Percentiles rank a stretch among this genome's conserved stretches.
Evolutionary conservation across 2,329 filamentous ascomycete genomes (phyloP).

Genomic region (Aspergillus arachidicola): DNA sequence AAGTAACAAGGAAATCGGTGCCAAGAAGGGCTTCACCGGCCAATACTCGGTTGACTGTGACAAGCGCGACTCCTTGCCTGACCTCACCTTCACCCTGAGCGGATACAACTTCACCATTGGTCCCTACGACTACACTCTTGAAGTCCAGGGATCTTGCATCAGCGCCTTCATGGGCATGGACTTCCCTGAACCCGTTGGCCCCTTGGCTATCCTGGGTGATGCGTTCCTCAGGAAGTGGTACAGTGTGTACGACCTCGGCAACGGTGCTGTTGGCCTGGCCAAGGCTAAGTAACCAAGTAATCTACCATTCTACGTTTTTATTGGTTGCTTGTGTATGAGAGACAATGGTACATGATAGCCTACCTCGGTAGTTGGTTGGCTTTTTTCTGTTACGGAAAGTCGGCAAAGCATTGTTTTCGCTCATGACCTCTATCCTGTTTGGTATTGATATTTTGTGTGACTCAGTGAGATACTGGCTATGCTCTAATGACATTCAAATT

Average conservation of each 20-base stretch:
- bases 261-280: constrained; percentile 84
- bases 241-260: constrained; percentile 94
- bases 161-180: constrained; percentile 98
- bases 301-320: neutral
- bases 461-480: neutral
- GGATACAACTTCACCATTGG: constrained; percentile 92
- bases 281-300: constrained; percentile 66
- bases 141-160: constrained; percentile 93
- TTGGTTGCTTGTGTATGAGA: neutral
- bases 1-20: constrained; percentile 90
- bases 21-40: constrained; percentile 96
- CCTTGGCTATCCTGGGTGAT: constrained; percentile 84
- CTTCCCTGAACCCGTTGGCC: constrained; percentile 80
- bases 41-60: constrained; percentile 93
- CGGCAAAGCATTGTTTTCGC: neutral
- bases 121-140: constrained; percentile 90
- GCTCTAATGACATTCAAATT: neutral
- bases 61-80: constrained; percentile 80
- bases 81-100: constrained; percentile 85
- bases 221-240: constrained; percentile 66
- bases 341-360: constrained; percentile 2
- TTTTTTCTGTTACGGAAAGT: neutral
- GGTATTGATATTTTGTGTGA: neutral
- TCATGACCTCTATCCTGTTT: neutral
- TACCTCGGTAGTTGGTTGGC: neutral